These are phyloP conservation scores for Hyaloscypha finlandica DNA, from an alignment of 495 filamentous ascomycete genomes.

Conservation along the genomic window DNA sequence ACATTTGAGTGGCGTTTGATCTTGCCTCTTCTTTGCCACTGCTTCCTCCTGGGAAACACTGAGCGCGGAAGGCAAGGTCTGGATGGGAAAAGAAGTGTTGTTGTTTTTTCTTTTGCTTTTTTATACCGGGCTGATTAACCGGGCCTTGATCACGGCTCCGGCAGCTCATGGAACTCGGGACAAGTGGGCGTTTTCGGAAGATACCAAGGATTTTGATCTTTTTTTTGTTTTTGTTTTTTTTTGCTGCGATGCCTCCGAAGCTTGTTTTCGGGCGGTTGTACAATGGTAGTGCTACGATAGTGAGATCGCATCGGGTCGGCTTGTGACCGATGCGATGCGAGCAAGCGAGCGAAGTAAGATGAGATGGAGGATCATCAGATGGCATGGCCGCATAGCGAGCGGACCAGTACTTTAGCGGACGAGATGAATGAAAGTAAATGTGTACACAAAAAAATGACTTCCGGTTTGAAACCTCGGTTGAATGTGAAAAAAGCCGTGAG, in stretches of 20 bases:
- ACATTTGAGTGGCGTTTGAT: constrained; percentile 31
- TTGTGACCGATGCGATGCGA: neutral
- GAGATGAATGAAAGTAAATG: too few relatives aligned
- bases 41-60: constrained; percentile 2
- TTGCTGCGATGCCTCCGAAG: neutral
- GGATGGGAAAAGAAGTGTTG: constrained; percentile 27
- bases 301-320: neutral
- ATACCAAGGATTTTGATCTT: constrained; percentile 33
- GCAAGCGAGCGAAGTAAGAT: constrained; percentile 1
- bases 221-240: constrained; percentile 24
- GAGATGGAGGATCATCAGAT: neutral
- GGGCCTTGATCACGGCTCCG: neutral
- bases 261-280: constrained; percentile 20
- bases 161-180: neutral
- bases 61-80: neutral
- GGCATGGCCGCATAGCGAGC: neutral
- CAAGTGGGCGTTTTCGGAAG: constrained; percentile 31
- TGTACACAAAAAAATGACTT: too few relatives aligned
- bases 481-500: too few relatives aligned
- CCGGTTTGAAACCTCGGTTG: too few relatives aligned
- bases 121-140: constrained; percentile 20
- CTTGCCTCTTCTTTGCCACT: neutral
- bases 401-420: neutral
- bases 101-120: constrained; percentile 13
- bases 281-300: constrained; percentile 14